Evolutionary conservation across 257 asterid genomes (phyloP).

Genomic region (Datura wrightii): DNA sequence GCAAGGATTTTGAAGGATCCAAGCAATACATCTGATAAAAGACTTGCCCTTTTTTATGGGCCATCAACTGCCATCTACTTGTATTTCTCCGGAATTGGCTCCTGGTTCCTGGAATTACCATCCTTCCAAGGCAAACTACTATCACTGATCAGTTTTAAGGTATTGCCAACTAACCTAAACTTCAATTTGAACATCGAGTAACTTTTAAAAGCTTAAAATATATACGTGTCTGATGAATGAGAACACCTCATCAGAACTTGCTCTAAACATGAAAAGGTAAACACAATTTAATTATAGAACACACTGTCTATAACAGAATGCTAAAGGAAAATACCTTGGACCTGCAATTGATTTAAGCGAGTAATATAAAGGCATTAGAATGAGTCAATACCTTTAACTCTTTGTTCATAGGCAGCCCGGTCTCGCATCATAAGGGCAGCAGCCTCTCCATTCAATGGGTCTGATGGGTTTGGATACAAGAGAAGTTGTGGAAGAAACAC

Average conservation of each 20-base stretch:
- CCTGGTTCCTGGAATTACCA: neutral
- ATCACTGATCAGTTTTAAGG: neutral
- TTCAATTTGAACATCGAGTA: neutral
- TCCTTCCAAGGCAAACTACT: neutral
- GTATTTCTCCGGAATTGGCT: neutral
- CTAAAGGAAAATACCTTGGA: neutral
- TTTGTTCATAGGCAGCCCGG: slow-evolving; percentile 70
- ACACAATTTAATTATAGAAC: neutral
- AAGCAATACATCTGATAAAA: neutral
- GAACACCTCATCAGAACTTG: slow-evolving; percentile 19
- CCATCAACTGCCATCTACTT: neutral
- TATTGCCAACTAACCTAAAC: neutral
- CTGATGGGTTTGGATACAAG: slow-evolving; percentile 92
- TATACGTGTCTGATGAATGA: neutral
- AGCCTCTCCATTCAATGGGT: slow-evolving; percentile 97
- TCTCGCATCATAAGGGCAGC: slow-evolving; percentile 98
- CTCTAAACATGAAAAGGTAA: neutral
- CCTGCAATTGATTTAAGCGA: neutral
- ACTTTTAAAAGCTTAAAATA: neutral
- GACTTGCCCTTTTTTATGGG: neutral
- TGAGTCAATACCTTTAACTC: slow-evolving; percentile 75
- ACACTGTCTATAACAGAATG: neutral
- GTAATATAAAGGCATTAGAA: neutral
- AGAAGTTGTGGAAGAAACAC: slow-evolving; percentile 95
- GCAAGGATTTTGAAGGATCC: neutral